These are phyloP conservation scores for Euphrasia confusa DNA, from an alignment of 257 asterid genomes.

Conservation along the genomic window DNA sequence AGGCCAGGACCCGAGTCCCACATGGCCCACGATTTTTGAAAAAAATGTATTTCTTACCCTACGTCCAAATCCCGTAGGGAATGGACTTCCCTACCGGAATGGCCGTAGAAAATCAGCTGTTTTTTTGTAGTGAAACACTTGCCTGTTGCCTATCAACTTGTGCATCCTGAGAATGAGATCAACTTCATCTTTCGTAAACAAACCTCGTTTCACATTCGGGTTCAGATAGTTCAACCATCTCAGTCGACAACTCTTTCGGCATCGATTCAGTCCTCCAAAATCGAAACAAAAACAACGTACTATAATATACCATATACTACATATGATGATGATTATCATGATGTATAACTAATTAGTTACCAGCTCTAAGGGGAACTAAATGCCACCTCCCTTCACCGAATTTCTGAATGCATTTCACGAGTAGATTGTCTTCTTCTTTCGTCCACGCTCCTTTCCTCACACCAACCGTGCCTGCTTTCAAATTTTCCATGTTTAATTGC, in stretches of 20 bases:
- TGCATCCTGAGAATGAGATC: slow-evolving; percentile 50
- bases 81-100: too few species aligned
- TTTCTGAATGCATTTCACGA: slow-evolving; percentile 29
- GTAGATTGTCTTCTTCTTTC: slow-evolving; percentile 38
- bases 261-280: slow-evolving; percentile 40
- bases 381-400: slow-evolving; percentile 60
- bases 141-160: slow-evolving; percentile 51
- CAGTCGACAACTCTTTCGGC: slow-evolving; percentile 50
- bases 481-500: not conserved
- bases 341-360: too few species aligned
- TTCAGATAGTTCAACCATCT: slow-evolving; percentile 47
- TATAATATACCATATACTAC: too few species aligned
- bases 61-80: too few species aligned
- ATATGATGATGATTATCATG: too few species aligned
- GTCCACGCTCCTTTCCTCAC: slow-evolving; percentile 31
- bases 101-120: too few species aligned
- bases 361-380: slow-evolving; percentile 46
- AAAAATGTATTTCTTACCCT: too few species aligned
- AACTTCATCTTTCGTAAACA: slow-evolving; percentile 34
- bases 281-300: too few species aligned
- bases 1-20: too few species aligned
- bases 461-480: not conserved
- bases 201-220: slow-evolving; percentile 42
- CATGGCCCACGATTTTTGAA: too few species aligned
- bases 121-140: slow-evolving; percentile 18